phyloP scores from a whole-genome alignment of 169 alveolate genomes.

The Cyclospora cayetanensis region DNA sequence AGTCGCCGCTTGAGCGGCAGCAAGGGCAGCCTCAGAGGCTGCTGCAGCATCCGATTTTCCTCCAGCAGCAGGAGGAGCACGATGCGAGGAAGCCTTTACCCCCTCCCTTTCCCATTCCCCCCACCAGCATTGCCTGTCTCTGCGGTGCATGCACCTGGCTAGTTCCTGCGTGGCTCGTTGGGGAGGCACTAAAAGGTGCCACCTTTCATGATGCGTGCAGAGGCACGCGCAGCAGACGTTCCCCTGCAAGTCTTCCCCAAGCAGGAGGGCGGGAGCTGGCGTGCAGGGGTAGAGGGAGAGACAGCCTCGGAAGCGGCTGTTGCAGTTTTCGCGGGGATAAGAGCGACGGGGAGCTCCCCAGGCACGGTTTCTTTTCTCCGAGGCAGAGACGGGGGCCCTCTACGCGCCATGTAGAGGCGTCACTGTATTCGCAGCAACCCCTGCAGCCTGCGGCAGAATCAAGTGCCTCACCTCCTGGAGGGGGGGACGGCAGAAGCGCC shows the following conservation, averaged over 20 bases:
- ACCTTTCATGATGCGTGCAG: not conserved
- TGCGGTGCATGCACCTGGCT: not conserved
- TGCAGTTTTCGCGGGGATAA: no score
- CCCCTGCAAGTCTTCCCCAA: no score
- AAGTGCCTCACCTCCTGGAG: not conserved
- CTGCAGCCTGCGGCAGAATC: no score
- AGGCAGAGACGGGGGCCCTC: no score
- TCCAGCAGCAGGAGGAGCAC: slow-evolving; percentile 20
- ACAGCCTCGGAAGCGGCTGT: no score
- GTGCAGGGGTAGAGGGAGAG: no score
- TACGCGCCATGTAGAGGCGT: no score
- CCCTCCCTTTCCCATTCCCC: not conserved
- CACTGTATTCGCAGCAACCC: no score
- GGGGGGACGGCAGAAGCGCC: not conserved
- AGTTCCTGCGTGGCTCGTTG: not conserved
- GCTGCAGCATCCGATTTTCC: slow-evolving; percentile 45
- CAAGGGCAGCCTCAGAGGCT: not conserved
- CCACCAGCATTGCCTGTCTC: not conserved
- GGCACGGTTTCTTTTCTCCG: no score
- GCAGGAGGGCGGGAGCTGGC: no score
- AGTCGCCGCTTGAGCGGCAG: not conserved
- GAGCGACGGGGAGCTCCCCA: no score
- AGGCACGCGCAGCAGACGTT: not conserved
- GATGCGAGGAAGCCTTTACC: no score
- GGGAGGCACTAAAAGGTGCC: not conserved